Evolutionary conservation across 768 basidiomycete species (phyloP).

Genomic region (Neoboletus subvelutipes): DNA sequence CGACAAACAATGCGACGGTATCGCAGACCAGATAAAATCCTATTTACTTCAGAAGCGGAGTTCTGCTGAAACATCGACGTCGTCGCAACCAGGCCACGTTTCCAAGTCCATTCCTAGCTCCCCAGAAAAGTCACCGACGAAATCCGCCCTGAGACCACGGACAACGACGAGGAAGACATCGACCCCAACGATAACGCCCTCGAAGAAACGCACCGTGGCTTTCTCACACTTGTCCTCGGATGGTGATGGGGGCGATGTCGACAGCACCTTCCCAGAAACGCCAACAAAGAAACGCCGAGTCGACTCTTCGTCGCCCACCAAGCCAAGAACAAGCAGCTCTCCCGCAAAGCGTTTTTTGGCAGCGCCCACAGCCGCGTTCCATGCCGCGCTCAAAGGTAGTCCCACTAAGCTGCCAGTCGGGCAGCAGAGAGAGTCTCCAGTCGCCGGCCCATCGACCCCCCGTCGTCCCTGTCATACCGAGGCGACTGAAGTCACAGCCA

Average conservation of each 20-base stretch:
- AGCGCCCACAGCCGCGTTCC: conserved; percentile 16
- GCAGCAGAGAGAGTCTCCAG: not conserved
- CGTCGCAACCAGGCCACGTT: not conserved
- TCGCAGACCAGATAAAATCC: conserved; percentile 26
- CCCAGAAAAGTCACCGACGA: conserved; percentile 20
- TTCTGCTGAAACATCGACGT: not conserved
- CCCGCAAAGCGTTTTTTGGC: conserved; percentile 4
- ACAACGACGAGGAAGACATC: not conserved
- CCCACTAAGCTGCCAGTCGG: conserved; percentile 1
- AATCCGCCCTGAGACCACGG: conserved; percentile 19
- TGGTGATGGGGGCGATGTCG: conserved; percentile 25
- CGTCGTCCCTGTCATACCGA: conserved; percentile 16
- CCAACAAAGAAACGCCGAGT: conserved; percentile 44
- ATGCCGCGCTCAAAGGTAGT: conserved; percentile 14
- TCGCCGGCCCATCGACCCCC: conserved; percentile 27
- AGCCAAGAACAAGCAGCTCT: conserved; percentile 14
- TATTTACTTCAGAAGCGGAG: conserved; percentile 7
- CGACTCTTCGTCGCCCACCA: conserved; percentile 16
- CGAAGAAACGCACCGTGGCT: conserved; percentile 33
- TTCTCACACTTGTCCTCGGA: conserved; percentile 14
- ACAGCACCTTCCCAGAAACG: conserved; percentile 37
- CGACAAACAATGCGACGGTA: conserved; percentile 26
- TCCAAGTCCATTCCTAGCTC: conserved; percentile 4
- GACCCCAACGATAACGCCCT: conserved; percentile 17
- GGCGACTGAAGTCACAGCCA: not conserved